Evolutionary conservation across 2,329 filamentous ascomycete species (phyloP).

Genomic region (Nakataea oryzae): DNA sequence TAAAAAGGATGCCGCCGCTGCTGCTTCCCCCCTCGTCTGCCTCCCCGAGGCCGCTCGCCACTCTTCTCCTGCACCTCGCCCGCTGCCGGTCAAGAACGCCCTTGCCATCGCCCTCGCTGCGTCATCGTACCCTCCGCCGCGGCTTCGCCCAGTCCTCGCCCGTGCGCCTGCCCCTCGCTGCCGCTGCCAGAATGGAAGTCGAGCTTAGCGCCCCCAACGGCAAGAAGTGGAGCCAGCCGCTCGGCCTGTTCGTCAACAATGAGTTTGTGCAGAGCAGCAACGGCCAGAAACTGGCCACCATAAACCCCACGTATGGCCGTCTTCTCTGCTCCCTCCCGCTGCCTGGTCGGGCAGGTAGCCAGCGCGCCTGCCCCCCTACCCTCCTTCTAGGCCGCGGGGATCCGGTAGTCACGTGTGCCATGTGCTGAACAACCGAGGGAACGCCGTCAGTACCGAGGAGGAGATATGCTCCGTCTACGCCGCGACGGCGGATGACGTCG

Average conservation of each 20-base stretch:
- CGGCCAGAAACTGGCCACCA: constrained; percentile 51
- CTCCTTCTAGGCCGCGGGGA: neutral
- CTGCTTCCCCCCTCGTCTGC: neutral
- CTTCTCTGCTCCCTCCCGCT: neutral
- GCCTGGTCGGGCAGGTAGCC: neutral
- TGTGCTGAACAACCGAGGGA: neutral
- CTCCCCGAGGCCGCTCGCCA: neutral
- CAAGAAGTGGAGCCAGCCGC: constrained; percentile 58
- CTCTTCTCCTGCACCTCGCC: neutral
- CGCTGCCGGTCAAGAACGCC: neutral
- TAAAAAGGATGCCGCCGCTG: neutral
- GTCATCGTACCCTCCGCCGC: neutral
- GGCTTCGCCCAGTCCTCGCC: constrained; percentile 1
- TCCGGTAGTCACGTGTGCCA: neutral
- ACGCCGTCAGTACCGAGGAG: constrained; percentile 36
- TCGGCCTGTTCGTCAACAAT: constrained; percentile 77
- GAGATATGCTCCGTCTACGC: constrained; percentile 64
- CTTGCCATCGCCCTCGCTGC: neutral
- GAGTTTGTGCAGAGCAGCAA: constrained; percentile 62
- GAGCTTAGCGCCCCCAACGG: constrained; percentile 70
- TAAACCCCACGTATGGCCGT: constrained; percentile 53
- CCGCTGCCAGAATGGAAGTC: constrained; percentile 22
- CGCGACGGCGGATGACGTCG: constrained; percentile 55
- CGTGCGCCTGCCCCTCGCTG: neutral
- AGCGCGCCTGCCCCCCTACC: too few relatives aligned